Conservation (phyloP, 108 stramenopile species). For the Stephanodiscus minutulus region DNA sequence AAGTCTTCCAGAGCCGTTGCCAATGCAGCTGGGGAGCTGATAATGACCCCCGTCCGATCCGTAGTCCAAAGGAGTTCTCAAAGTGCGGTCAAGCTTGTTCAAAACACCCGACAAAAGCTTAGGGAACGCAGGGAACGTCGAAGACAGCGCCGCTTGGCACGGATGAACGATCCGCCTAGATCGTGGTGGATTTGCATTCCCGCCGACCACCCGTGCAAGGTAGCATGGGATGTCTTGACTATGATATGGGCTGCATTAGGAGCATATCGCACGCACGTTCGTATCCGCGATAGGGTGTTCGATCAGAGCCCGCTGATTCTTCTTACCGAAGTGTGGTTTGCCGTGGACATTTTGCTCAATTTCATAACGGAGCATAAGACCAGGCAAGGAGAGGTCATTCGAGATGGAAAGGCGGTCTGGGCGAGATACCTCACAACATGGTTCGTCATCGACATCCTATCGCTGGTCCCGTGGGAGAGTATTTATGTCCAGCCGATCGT, state of each 20-base stretch:
- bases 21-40: slow-evolving; percentile 15
- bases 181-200: slow-evolving; percentile 68
- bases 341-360: slow-evolving; percentile 80
- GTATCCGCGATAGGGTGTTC: slow-evolving; percentile 73
- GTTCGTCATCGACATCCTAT: slow-evolving; percentile 80
- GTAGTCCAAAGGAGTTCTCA: slow-evolving; percentile 15
- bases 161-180: slow-evolving; percentile 20
- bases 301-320: slow-evolving; percentile 59
- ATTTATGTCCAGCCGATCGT: slow-evolving; percentile 79
- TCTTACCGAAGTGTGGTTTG: slow-evolving; percentile 78
- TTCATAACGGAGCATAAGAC: slow-evolving; percentile 83
- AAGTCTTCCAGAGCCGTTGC: slow-evolving; percentile 20
- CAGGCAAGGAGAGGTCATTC: slow-evolving; percentile 55
- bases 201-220: slow-evolving; percentile 80
- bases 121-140: slow-evolving; percentile 36
- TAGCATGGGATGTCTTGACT: slow-evolving; percentile 80
- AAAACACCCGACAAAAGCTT: slow-evolving; percentile 34
- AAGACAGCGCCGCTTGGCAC: slow-evolving; percentile 33
- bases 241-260: slow-evolving; percentile 70
- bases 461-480: slow-evolving; percentile 78
- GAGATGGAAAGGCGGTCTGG: slow-evolving; percentile 71
- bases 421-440: slow-evolving; percentile 86
- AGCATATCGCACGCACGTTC: slow-evolving; percentile 67
- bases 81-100: slow-evolving; percentile 26
- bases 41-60: slow-evolving; percentile 35